Conservation (phyloP, 352 stramenopile species). For the Phytophthora cactorum region DNA sequence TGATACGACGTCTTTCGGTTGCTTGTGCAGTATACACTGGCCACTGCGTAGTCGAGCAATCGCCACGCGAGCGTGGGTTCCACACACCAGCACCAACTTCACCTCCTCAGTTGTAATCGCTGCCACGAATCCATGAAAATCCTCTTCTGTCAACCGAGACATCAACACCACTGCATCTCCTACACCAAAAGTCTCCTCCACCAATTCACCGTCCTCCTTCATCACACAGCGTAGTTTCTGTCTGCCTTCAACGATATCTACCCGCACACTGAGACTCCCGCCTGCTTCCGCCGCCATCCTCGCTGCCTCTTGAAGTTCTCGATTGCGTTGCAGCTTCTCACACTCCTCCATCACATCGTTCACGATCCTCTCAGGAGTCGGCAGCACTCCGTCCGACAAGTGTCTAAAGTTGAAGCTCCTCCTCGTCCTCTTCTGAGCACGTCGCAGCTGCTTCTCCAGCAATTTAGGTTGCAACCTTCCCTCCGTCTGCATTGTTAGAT, state of each 20-base stretch:
- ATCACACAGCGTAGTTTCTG: slow-evolving; percentile 13
- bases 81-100: slow-evolving; percentile 60
- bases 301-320: slow-evolving; percentile 17
- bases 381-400: slow-evolving; percentile 51
- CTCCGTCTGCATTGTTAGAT: background rate
- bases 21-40: slow-evolving; percentile 51
- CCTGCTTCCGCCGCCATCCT: slow-evolving; percentile 15
- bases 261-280: background rate
- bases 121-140: slow-evolving; percentile 66
- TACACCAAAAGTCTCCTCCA: slow-evolving; percentile 43
- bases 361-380: slow-evolving; percentile 43
- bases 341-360: slow-evolving; percentile 40
- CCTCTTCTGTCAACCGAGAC: slow-evolving; percentile 60
- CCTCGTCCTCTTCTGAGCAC: slow-evolving; percentile 27
- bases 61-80: slow-evolving; percentile 38
- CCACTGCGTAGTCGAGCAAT: slow-evolving; percentile 44
- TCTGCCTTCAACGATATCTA: slow-evolving; percentile 19
- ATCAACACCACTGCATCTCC: slow-evolving; percentile 60
- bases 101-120: slow-evolving; percentile 42
- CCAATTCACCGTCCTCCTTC: background rate
- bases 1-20: background rate
- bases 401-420: slow-evolving; percentile 69
- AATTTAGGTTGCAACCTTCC: slow-evolving; percentile 11
- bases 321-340: slow-evolving; percentile 29
- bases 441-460: slow-evolving; percentile 36